Conservation (phyloP, 2,329 filamentous ascomycete genomes). For the Exophiala bonariae region DNA sequence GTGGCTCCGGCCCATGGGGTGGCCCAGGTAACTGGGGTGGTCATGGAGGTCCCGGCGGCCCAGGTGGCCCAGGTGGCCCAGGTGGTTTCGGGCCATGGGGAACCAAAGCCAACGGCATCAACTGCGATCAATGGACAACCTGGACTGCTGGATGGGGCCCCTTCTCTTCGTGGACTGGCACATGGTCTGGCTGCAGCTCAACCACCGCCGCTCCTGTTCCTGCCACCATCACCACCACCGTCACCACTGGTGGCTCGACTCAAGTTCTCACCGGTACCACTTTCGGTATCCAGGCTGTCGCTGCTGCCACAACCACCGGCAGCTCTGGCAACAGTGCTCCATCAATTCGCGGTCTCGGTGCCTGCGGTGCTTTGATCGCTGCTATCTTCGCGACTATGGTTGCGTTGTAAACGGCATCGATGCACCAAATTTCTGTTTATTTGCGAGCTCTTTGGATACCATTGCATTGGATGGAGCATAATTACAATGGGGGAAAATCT, state of each 20-base stretch:
- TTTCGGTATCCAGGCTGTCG: constrained; percentile 28
- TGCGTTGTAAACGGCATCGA: constrained; percentile 24
- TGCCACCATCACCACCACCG: constrained; percentile 28
- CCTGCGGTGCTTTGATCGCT: constrained; percentile 24
- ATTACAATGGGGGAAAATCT: too few relatives aligned
- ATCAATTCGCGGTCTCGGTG: constrained; percentile 19
- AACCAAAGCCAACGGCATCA: constrained; percentile 26
- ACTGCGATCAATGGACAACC: constrained; percentile 29
- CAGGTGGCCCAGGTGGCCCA: constrained; percentile 18
- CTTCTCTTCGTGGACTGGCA: constrained; percentile 28
- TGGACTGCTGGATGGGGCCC: constrained; percentile 30
- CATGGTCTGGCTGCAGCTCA: constrained; percentile 29
- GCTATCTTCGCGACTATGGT: constrained; percentile 27
- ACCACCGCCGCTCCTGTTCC: constrained; percentile 25
- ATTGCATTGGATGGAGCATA: too few relatives aligned
- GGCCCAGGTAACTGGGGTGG: constrained; percentile 18
- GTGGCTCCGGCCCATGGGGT: constrained; percentile 23
- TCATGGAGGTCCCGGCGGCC: constrained; percentile 17
- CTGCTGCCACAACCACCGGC: constrained; percentile 12
- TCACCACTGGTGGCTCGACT: constrained; percentile 20
- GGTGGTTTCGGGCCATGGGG: constrained; percentile 26
- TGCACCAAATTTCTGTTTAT: background rate
- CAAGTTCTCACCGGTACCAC: constrained; percentile 30
- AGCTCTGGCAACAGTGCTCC: constrained; percentile 19
- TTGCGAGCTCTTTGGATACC: too few relatives aligned